phyloP scores from a whole-genome alignment of 441 rosid species.

The Syzygium malaccense region DNA sequence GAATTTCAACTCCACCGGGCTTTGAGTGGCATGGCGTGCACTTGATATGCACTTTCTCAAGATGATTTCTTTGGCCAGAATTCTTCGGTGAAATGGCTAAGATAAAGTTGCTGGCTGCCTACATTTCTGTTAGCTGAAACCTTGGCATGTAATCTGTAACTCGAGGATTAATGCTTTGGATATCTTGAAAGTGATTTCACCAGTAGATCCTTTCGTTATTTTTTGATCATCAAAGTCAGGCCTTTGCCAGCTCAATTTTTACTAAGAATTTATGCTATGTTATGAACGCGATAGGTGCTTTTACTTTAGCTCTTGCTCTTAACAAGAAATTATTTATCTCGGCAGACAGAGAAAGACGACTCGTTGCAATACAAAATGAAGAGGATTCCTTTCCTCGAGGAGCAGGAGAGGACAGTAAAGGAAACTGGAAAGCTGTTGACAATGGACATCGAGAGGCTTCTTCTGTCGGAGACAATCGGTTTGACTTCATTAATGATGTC shows the following conservation, averaged over 20 bases:
- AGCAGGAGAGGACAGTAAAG: conserved; percentile 56
- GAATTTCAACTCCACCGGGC: not conserved
- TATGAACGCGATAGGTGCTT: not conserved
- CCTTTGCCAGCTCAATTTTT: not conserved
- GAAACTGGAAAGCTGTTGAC: conserved; percentile 60
- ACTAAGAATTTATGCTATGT: not conserved
- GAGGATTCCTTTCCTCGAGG: conserved; percentile 79
- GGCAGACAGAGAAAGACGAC: conserved; percentile 74
- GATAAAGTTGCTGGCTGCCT: not conserved
- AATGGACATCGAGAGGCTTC: conserved; percentile 59
- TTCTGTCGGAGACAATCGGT: conserved; percentile 66
- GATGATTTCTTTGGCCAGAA: not conserved
- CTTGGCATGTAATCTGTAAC: not conserved
- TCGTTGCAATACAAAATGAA: conserved; percentile 47
- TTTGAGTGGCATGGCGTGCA: not conserved
- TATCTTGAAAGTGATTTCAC: not conserved
- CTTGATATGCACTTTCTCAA: not conserved
- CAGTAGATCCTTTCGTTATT: not conserved
- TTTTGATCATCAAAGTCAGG: not conserved
- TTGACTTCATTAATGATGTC: conserved; percentile 61
- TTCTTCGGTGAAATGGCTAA: not conserved
- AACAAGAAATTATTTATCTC: not conserved
- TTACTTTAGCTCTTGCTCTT: not conserved
- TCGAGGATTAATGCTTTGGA: not conserved
- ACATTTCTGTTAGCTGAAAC: not conserved